Percentiles rank a stretch among this genome's conserved stretches.
These are phyloP conservation scores for Gastrolobium villosum DNA, from an alignment of 306 rosid species.

Conservation along the genomic window DNA sequence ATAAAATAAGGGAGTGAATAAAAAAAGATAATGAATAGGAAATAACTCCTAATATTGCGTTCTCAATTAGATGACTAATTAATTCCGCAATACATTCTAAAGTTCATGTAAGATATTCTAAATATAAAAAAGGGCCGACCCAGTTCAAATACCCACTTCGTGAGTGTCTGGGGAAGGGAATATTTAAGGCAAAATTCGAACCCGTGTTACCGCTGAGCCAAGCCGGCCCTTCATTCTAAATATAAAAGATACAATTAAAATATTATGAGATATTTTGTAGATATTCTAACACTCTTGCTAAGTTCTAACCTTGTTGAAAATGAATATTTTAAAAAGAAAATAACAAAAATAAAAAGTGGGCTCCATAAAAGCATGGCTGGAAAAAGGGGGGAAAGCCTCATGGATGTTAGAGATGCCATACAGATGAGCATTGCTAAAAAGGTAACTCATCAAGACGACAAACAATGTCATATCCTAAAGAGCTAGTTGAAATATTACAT, in stretches of 20 bases:
- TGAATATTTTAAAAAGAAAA: not conserved
- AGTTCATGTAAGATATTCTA: not conserved
- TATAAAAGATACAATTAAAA: not conserved
- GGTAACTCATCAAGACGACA: not conserved
- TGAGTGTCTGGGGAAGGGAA: too few species aligned
- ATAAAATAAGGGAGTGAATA: not conserved
- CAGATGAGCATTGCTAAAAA: not conserved
- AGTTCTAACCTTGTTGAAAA: not conserved
- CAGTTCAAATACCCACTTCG: too few species aligned
- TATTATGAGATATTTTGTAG: not conserved
- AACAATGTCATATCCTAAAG: not conserved
- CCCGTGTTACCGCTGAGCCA: too few species aligned
- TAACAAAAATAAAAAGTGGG: not conserved
- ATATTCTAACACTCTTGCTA: not conserved
- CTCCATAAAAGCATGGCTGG: not conserved
- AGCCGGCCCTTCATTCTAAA: too few species aligned
- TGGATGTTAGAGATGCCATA: not conserved
- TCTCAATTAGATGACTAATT: not conserved
- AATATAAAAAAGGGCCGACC: too few species aligned
- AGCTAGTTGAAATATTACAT: not conserved
- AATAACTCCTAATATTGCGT: not conserved
- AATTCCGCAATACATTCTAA: not conserved
- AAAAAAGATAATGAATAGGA: conserved; percentile 6
- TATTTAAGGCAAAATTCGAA: too few species aligned
- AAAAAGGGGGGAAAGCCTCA: not conserved